phyloP scores from a whole-genome alignment of 306 rosid species.

The Cucurbita ficifolia region DNA sequence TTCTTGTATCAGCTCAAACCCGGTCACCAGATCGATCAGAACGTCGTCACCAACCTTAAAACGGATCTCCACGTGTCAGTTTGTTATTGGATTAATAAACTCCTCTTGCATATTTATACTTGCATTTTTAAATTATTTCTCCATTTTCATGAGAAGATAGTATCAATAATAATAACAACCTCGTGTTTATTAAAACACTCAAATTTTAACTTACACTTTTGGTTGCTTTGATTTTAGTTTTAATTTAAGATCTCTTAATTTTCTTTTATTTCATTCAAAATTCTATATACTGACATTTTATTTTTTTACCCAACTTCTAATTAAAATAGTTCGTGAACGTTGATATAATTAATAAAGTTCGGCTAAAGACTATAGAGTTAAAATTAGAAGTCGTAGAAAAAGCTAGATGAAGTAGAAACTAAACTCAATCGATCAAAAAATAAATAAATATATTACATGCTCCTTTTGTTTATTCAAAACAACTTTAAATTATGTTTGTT shows the following conservation, averaged over 20 bases:
- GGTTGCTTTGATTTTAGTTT: no score
- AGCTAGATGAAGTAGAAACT: background rate
- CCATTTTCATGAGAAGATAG: no score
- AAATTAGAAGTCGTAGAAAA: background rate
- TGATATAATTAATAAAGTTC: background rate
- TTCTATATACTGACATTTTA: background rate
- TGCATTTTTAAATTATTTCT: no score
- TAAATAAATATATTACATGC: background rate
- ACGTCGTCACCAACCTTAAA: conserved; percentile 45
- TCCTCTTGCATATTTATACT: background rate
- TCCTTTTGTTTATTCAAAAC: background rate
- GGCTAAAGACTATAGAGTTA: background rate
- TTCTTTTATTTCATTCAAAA: background rate
- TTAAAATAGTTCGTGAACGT: background rate
- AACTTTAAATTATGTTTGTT: background rate
- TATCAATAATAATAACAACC: no score
- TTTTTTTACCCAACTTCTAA: background rate
- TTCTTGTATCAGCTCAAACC: conserved; percentile 15
- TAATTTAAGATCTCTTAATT: background rate
- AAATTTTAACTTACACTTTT: no score
- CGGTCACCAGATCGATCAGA: conserved; percentile 9
- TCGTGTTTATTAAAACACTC: no score
- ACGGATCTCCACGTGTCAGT: conserved; percentile 28
- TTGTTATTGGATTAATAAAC: background rate
- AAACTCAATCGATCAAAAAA: background rate